Evolutionary conservation across 2,329 filamentous ascomycete genomes (phyloP), one percentile per base, ranked within the genome.

Genomic region (Penicillium sp.): DNA sequence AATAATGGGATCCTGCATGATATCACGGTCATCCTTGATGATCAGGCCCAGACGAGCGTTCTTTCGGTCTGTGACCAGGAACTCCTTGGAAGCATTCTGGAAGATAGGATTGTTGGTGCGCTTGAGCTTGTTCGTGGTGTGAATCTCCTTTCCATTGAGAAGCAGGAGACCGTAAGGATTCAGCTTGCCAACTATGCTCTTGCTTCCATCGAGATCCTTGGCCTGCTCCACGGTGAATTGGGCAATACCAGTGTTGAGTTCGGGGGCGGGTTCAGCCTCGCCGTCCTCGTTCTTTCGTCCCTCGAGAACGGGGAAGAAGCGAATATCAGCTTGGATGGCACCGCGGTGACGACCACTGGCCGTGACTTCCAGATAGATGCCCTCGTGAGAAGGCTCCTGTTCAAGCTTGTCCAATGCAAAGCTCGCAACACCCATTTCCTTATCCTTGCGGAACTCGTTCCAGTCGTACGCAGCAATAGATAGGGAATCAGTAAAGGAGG

Each of bases 41-140:
- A 93, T 89, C 51, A 99, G 78, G 52, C 93, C 95, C 48, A 99
- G 81, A 70, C 91, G 94, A 53, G 94, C 92, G 69, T 85, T 87
- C 77, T 91, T 96, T 59, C 90, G 87, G 70, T 99, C 92, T 0
- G 92, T 97, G 69, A 99, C 93, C 57, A 99, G 84, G 63, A 99
- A 85, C 69, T 99, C 94, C 76, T 96, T 96, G 63, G 86, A 89
- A 7, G 90, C 90, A 69, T 97, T 88, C 50, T 93, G 88, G 87
- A 92, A 99, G 66, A 99, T 92, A 7, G 94, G 94, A 66, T 96
- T 94, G 76, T 99, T 99, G 56, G 91, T 97, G 57, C 93, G 88
- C 82, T 97, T 99, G 66, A 97, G 82, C 74, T 92, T 95, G 76
- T 91, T 90, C 49, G 92, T 96, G 53, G 85, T 82, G 66, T 96